These are phyloP conservation scores for Ogataea dorogensis DNA, from an alignment of 805 yeast species.

Conservation along the genomic window DNA sequence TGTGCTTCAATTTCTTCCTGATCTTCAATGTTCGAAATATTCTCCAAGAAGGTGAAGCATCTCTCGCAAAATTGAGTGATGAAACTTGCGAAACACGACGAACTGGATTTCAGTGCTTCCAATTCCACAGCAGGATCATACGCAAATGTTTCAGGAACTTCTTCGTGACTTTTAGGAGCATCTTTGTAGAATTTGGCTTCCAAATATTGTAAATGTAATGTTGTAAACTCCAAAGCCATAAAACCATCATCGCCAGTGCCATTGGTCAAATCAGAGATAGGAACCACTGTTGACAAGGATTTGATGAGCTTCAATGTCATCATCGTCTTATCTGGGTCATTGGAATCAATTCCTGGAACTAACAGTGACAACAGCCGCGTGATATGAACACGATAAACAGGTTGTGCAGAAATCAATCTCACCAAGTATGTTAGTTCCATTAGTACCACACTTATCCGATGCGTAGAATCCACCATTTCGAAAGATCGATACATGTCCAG, in stretches of 20 bases:
- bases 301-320: slow-evolving; percentile 68
- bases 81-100: slow-evolving; percentile 65
- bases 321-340: slow-evolving; percentile 74
- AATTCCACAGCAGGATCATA: slow-evolving; percentile 47
- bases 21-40: slow-evolving; percentile 58
- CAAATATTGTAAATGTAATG: slow-evolving; percentile 59
- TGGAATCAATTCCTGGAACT: slow-evolving; percentile 82
- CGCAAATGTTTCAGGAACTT: slow-evolving; percentile 31
- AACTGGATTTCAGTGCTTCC: slow-evolving; percentile 66
- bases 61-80: slow-evolving; percentile 55
- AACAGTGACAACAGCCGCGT: slow-evolving; percentile 69
- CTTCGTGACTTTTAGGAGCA: slow-evolving; percentile 29
- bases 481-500: slow-evolving; percentile 77
- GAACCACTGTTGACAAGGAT: slow-evolving; percentile 67
- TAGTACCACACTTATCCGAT: slow-evolving; percentile 73
- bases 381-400: slow-evolving; percentile 71
- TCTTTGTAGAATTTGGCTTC: slow-evolving; percentile 40
- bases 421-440: slow-evolving; percentile 63
- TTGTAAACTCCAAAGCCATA: slow-evolving; percentile 55
- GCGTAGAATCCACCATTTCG: slow-evolving; percentile 66
- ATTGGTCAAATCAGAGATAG: slow-evolving; percentile 59
- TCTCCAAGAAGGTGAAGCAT: slow-evolving; percentile 63
- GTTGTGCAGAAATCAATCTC: slow-evolving; percentile 62
- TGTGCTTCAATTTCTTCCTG: slow-evolving; percentile 51
- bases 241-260: slow-evolving; percentile 41